phyloP scores from a whole-genome alignment of 139 green algal species.

The Chlorella sp. region DNA sequence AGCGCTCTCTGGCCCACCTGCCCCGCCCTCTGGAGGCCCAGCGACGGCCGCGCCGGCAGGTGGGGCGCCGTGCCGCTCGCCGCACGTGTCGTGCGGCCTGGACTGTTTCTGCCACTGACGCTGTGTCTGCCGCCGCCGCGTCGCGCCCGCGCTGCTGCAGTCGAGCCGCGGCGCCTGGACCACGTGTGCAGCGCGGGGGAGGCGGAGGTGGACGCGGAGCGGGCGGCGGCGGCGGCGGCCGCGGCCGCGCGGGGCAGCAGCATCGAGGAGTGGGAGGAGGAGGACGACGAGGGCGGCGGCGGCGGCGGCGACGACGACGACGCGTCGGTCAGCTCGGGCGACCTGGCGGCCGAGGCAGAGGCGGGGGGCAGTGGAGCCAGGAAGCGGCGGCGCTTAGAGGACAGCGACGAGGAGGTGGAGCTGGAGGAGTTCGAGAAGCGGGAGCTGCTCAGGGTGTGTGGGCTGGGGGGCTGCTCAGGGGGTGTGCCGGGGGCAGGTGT shows the following conservation, averaged over 20 bases:
- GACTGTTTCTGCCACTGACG: no score
- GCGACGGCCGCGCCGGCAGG: no score
- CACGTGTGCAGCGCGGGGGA: slow-evolving; percentile 12
- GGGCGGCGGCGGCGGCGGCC: not conserved
- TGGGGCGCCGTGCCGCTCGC: no score
- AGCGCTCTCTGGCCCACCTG: no score
- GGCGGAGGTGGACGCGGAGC: slow-evolving; percentile 2
- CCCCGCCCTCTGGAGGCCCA: no score
- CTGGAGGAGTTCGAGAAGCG: slow-evolving; percentile 32
- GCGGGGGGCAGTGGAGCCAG: not conserved
- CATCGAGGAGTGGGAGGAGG: not conserved
- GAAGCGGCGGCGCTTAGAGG: slow-evolving; percentile 2
- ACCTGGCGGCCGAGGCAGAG: not conserved
- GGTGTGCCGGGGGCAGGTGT: not conserved
- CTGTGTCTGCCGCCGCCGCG: not conserved
- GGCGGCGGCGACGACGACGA: not conserved
- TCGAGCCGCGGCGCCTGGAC: slow-evolving; percentile 2
- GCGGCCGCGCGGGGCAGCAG: not conserved
- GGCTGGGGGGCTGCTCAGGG: not conserved
- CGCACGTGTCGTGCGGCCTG: no score
- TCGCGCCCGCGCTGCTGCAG: not conserved
- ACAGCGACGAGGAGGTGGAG: slow-evolving; percentile 15
- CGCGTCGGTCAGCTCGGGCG: not conserved
- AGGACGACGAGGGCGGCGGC: not conserved
- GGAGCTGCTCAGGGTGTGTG: slow-evolving; percentile 23